phyloP scores from a whole-genome alignment of 1,284 basidiomycete species.

The Schizopora paradoxa region DNA sequence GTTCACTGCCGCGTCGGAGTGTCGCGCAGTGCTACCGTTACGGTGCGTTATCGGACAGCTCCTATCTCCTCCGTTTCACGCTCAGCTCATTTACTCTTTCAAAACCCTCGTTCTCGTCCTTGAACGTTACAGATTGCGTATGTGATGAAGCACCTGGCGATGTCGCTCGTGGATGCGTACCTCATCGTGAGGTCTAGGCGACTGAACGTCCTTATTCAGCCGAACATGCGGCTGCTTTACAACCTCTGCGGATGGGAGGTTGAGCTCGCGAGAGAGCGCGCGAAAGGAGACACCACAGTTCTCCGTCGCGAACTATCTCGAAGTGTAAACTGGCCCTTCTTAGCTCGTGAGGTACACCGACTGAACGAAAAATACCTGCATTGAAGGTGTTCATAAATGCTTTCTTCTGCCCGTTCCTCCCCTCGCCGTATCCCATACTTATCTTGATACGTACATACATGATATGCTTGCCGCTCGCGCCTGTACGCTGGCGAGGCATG shows the following conservation, averaged over 20 bases:
- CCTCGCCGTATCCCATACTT: too few relatives aligned
- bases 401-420: too few relatives aligned
- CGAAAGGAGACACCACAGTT: constrained; percentile 42
- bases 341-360: constrained; percentile 72
- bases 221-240: constrained; percentile 89
- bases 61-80: constrained; percentile 12
- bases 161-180: constrained; percentile 90
- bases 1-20: constrained; percentile 98
- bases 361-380: constrained; percentile 77
- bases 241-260: constrained; percentile 94
- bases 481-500: too few relatives aligned
- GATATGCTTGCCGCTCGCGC: too few relatives aligned
- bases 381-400: too few relatives aligned
- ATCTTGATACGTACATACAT: too few relatives aligned
- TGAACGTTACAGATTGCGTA: constrained; percentile 70
- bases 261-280: constrained; percentile 68
- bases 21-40: constrained; percentile 87
- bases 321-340: constrained; percentile 72
- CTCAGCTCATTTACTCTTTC: neutral
- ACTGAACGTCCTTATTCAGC: constrained; percentile 86
- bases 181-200: constrained; percentile 82
- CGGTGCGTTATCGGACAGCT: too few relatives aligned
- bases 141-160: constrained; percentile 89
- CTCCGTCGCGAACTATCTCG: constrained; percentile 52
- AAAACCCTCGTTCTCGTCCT: neutral